Evolutionary conservation across 2,329 filamentous ascomycete species (phyloP).

Genomic region (Magnaporthiopsis incrustans): DNA sequence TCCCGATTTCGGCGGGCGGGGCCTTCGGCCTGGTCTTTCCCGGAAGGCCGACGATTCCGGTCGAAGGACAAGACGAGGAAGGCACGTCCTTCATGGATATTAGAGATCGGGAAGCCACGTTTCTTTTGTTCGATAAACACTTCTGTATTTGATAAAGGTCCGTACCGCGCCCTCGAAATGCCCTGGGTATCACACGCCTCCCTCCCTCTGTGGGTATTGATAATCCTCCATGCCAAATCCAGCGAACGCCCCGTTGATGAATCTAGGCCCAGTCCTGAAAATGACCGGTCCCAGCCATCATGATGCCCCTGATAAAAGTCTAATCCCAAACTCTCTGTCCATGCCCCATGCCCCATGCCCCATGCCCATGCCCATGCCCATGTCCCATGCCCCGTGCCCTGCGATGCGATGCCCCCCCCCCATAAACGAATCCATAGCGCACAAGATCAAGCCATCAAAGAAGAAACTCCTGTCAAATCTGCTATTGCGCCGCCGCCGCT

Average conservation of each 20-base stretch:
- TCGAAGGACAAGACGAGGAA: background rate
- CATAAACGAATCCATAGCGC: too few species aligned
- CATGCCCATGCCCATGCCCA: too few species aligned
- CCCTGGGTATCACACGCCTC: too few species aligned
- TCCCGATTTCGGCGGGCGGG: background rate
- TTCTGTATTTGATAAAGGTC: too few species aligned
- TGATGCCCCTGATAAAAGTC: background rate
- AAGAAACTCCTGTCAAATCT: background rate
- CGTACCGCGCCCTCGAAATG: too few species aligned
- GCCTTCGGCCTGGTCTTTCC: background rate
- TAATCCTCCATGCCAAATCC: too few species aligned
- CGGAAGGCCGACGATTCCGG: background rate
- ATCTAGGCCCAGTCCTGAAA: background rate
- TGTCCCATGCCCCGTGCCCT: background rate
- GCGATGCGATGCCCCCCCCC: too few species aligned
- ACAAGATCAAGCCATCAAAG: background rate
- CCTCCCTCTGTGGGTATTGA: too few species aligned
- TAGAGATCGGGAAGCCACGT: too few species aligned
- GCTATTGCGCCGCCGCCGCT: conserved; percentile 1
- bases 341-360: too few species aligned
- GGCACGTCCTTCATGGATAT: background rate
- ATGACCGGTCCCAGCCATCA: background rate
- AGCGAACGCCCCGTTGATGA: background rate
- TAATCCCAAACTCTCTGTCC: background rate
- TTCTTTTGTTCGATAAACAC: too few species aligned